Evolutionary conservation across 1,284 basidiomycete species (phyloP).

Genomic region (Lentinus polychrous): DNA sequence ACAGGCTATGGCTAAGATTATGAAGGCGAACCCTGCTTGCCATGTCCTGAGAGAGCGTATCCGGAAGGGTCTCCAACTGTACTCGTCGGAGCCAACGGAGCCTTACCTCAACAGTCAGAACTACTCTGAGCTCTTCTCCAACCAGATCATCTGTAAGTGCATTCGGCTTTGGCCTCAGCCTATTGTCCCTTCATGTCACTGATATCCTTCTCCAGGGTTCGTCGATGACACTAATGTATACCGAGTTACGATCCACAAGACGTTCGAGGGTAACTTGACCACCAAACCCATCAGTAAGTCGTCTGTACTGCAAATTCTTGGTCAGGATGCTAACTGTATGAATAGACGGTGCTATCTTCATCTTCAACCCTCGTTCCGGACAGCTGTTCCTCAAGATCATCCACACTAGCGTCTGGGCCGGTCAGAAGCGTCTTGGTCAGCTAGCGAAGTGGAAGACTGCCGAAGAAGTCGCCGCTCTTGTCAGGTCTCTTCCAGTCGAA

Average conservation of each 20-base stretch:
- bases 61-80: constrained; percentile 95
- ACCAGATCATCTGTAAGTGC: constrained; percentile 91
- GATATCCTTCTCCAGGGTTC: constrained; percentile 54
- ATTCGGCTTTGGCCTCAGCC: constrained; percentile 3
- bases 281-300: constrained; percentile 94
- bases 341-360: constrained; percentile 94
- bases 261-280: constrained; percentile 99
- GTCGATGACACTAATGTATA: constrained; percentile 99
- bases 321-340: constrained; percentile 3
- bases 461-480: constrained; percentile 97
- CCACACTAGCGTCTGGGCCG: constrained; percentile 99
- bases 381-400: constrained; percentile 99
- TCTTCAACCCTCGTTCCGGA: constrained; percentile 98
- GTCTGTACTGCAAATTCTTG: neutral
- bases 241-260: constrained; percentile 99
- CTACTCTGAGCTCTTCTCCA: constrained; percentile 97
- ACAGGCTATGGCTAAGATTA: constrained; percentile 99
- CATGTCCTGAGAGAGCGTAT: constrained; percentile 98
- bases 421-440: constrained; percentile 99
- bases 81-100: constrained; percentile 98
- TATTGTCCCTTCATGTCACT: constrained; percentile 10
- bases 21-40: constrained; percentile 98
- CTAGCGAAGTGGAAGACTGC: constrained; percentile 99
- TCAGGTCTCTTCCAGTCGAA: constrained; percentile 95
- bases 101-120: constrained; percentile 98